Conservation (phyloP, 2,329 filamentous ascomycete species). For the Aureobasidium sp. region DNA sequence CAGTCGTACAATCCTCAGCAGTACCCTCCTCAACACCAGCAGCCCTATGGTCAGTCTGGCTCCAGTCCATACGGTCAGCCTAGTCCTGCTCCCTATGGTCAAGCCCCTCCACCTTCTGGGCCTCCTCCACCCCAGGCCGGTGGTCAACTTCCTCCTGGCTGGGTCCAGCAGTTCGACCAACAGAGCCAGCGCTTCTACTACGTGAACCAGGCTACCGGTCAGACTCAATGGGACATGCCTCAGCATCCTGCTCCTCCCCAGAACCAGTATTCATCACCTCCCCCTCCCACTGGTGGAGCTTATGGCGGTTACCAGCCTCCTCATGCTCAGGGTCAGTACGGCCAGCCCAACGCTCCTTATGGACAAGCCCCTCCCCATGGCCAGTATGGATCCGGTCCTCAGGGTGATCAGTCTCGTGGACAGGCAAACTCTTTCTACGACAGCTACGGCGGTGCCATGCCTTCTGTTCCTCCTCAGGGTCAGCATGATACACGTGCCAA, state of each 20-base stretch:
- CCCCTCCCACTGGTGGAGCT: constrained; percentile 1
- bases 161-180: constrained; percentile 56
- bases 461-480: constrained; percentile 15
- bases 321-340: constrained; percentile 16
- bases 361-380: background rate
- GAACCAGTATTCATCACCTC: background rate
- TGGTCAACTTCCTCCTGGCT: constrained; percentile 51
- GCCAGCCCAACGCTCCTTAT: background rate
- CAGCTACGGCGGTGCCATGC: constrained; percentile 9
- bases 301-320: constrained; percentile 19
- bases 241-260: constrained; percentile 20
- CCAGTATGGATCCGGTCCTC: background rate
- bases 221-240: constrained; percentile 57
- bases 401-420: constrained; percentile 3
- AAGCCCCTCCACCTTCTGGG: constrained; percentile 21
- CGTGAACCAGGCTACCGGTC: constrained; percentile 51
- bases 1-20: constrained; percentile 17
- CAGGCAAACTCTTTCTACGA: constrained; percentile 6
- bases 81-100: constrained; percentile 16
- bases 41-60: background rate
- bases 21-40: background rate
- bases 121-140: constrained; percentile 18
- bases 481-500: constrained; percentile 17
- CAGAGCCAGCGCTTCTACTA: constrained; percentile 56
- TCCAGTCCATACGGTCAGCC: constrained; percentile 16